A percentile compares a stretch with the other conserved stretches of the same genome.
Conservation (phyloP, 2,329 filamentous ascomycete species). For the Cladophialophora exuberans region DNA sequence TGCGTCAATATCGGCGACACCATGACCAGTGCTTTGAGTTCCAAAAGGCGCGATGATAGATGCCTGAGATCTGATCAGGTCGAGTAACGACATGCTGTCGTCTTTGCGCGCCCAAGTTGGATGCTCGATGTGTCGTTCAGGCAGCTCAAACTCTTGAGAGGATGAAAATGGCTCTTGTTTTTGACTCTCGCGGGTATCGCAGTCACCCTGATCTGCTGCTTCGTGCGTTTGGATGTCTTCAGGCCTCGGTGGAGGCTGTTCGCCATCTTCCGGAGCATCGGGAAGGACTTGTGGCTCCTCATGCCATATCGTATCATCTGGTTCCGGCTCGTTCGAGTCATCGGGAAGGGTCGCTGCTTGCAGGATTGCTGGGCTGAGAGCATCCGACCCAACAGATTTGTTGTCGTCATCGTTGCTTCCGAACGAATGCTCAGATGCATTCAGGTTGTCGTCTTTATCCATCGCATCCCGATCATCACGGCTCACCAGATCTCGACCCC, state of each 20-base stretch:
- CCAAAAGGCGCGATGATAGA: slow-evolving; percentile 16
- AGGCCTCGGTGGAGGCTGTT: background rate
- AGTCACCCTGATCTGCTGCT: background rate
- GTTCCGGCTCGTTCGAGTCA: background rate
- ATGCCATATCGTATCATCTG: background rate
- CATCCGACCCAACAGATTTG: slow-evolving; percentile 14
- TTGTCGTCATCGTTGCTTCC: slow-evolving; percentile 10
- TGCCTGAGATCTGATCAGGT: slow-evolving; percentile 30
- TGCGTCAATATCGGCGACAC: slow-evolving; percentile 1
- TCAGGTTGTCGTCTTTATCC: slow-evolving; percentile 5
- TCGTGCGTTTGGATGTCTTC: background rate
- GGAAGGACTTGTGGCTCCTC: background rate
- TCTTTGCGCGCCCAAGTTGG: slow-evolving; percentile 30
- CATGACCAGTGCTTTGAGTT: background rate
- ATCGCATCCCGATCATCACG: background rate
- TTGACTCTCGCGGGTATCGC: background rate
- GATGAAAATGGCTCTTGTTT: background rate
- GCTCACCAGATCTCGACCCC: slow-evolving; percentile 25
- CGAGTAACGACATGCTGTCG: slow-evolving; percentile 25
- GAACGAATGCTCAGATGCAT: slow-evolving; percentile 22
- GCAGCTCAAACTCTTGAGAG: background rate
- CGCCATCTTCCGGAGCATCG: background rate
- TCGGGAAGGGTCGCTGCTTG: background rate
- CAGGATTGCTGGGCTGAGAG: background rate
- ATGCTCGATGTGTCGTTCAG: slow-evolving; percentile 23